Evolutionary conservation across 2,329 filamentous ascomycete genomes (phyloP).

Genomic region (Dactylellina sp.): DNA sequence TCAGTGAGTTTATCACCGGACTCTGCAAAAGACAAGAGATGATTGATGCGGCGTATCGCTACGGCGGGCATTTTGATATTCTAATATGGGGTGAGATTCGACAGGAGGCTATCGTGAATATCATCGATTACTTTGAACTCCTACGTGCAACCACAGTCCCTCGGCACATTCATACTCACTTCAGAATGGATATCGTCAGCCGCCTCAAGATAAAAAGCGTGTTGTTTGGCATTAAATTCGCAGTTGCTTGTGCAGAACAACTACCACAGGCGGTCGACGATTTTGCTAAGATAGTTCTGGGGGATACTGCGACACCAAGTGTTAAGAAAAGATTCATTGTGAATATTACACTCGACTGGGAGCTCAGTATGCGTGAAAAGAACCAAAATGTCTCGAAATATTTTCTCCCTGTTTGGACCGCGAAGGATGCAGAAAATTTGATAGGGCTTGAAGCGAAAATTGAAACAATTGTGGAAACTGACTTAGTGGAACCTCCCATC

Average conservation of each 20-base stretch:
- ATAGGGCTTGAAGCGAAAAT: conserved; percentile 4
- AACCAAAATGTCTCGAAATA: conserved; percentile 50
- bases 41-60: conserved; percentile 47
- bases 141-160: conserved; percentile 30
- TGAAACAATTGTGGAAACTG: neutral
- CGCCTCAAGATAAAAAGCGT: conserved; percentile 35
- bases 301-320: neutral
- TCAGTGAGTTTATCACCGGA: conserved; percentile 30
- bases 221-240: conserved; percentile 49
- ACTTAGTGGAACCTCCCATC: neutral
- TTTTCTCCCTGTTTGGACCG: conserved; percentile 42
- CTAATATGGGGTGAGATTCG: conserved; percentile 50
- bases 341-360: conserved; percentile 36
- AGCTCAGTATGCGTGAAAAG: conserved; percentile 9
- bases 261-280: conserved; percentile 26
- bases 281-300: conserved; percentile 34
- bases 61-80: conserved; percentile 53
- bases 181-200: conserved; percentile 48
- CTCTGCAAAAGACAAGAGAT: conserved; percentile 36
- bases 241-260: conserved; percentile 40
- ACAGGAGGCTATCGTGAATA: conserved; percentile 37
- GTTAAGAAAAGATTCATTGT: conserved; percentile 26
- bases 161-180: conserved; percentile 46
- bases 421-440: conserved; percentile 24
- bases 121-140: conserved; percentile 51